A percentile compares a stretch with the other conserved stretches of the same genome.
phyloP scores from a whole-genome alignment of 305 asterid species.

The Fraxinus ornus region DNA sequence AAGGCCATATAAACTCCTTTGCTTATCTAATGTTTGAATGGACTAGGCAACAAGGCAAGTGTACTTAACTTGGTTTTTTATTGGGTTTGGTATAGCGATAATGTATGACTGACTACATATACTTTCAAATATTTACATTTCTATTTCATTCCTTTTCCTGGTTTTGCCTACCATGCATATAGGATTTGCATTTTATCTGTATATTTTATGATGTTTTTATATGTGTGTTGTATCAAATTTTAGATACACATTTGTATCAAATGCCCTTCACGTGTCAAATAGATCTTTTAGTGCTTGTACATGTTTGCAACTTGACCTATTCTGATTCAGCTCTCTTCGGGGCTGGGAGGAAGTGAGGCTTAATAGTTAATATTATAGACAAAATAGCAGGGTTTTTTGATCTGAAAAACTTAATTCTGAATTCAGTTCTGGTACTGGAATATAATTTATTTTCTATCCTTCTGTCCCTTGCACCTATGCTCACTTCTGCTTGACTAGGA shows the following conservation, averaged over 20 bases:
- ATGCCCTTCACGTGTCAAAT: not conserved
- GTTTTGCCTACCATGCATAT: not conserved
- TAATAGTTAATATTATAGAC: not conserved
- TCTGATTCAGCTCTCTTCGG: not conserved
- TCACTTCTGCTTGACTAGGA: not conserved
- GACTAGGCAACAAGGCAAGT: slow-evolving; percentile 91
- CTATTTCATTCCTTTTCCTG: not conserved
- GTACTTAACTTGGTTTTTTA: not conserved
- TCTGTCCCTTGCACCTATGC: not conserved
- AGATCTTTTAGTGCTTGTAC: not conserved
- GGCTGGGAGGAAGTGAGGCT: not conserved
- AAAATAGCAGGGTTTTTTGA: not conserved
- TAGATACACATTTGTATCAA: not conserved
- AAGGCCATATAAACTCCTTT: slow-evolving; percentile 73
- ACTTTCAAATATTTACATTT: not conserved
- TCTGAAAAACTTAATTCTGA: not conserved
- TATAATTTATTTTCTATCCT: not conserved
- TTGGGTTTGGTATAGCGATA: not conserved
- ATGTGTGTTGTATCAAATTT: not conserved
- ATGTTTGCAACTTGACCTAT: not conserved
- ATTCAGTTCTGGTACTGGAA: not conserved
- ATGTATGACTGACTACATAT: not conserved
- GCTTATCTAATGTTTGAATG: slow-evolving; percentile 85
- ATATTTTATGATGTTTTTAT: not conserved
- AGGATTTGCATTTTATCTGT: not conserved